phyloP scores from a whole-genome alignment of 75 land plant species.

The Adiantum capillusveneris region DNA sequence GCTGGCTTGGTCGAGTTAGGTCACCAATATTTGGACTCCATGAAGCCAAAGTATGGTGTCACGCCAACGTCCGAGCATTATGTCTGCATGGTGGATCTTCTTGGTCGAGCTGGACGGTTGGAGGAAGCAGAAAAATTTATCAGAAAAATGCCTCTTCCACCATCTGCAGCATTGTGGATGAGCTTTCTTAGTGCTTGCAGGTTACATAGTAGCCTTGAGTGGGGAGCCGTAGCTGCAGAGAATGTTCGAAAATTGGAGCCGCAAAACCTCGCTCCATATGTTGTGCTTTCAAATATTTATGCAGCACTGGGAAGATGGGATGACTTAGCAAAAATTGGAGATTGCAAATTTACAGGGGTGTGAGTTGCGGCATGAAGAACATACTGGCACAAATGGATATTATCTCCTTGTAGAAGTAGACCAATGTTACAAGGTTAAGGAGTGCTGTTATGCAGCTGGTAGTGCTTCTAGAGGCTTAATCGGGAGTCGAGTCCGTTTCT shows the following conservation, averaged over 20 bases:
- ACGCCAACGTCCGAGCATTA: conserved; percentile 55
- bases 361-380: too few species aligned
- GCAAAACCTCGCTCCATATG: conserved; percentile 39
- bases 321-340: conserved; percentile 38
- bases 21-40: conserved; percentile 31
- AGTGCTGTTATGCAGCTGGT: too few species aligned
- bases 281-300: conserved; percentile 46
- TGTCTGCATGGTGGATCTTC: conserved; percentile 55
- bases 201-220: conserved; percentile 39
- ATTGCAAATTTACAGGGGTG: too few species aligned
- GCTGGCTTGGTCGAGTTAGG: conserved; percentile 61
- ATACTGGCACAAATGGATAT: too few species aligned
- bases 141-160: conserved; percentile 48
- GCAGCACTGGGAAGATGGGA: conserved; percentile 23
- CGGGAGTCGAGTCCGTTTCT: too few species aligned
- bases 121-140: conserved; percentile 45
- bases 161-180: conserved; percentile 43
- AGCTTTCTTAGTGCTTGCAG: conserved; percentile 61
- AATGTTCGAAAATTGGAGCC: conserved; percentile 49
- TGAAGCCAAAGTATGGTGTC: conserved; percentile 34
- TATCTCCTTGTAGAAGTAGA: too few species aligned
- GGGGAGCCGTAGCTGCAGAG: conserved; percentile 56
- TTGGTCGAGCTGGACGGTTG: conserved; percentile 60
- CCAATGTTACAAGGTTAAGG: too few species aligned
- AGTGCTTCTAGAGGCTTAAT: too few species aligned